Evolutionary conservation across 768 basidiomycete species (phyloP), one percentile per base, ranked within the genome.

Genomic region (Russula lepida): DNA sequence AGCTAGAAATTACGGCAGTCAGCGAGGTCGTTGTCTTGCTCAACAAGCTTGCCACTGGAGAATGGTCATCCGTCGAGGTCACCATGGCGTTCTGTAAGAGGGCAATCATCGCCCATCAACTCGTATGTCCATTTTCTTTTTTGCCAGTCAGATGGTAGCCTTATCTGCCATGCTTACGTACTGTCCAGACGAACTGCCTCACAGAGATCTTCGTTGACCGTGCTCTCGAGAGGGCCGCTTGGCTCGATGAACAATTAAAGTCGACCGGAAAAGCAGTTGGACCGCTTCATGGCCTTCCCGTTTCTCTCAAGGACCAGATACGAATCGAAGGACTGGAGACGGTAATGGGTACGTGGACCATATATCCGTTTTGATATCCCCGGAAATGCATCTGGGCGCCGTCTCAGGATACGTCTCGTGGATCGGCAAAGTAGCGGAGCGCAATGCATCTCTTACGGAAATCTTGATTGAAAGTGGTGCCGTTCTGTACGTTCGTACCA

Each of bases 261-360:
- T 66, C 63, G 33, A 76, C 73, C 2, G 79, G 79, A 23, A 73
- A 73, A 60, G 61, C 72, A 0, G 70, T 79, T 19, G 79, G 80
- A 0, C 78, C 79, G 1, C 68, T 80, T 12, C 78, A 79, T 62
- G 77, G 76, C 35, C 72, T 79, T 17, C 78, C 78, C 0, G 72
- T 79, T 62, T 77, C 76, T 19, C 69, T 79, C 62, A 79, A 79
- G 65, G 77, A 79, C 66, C 72, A 74, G 64, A 80, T 85, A 64
- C 74, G 75, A 11, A 81, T 87, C 72, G 78, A 83, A 69, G 84
- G 83, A 4, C 67, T 83, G 32, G 84, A 86, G 66, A 84, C 83
- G 56, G 76, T 74, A 64, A 81, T 83, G 79, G 81, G 79, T 78
- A 64, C 13, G 72, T 56, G 23, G 8, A 23, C 32, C 68, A 69